These are phyloP conservation scores for Eragrostis curvula DNA, from an alignment of 176 grass and related monocot species.

Conservation along the genomic window DNA sequence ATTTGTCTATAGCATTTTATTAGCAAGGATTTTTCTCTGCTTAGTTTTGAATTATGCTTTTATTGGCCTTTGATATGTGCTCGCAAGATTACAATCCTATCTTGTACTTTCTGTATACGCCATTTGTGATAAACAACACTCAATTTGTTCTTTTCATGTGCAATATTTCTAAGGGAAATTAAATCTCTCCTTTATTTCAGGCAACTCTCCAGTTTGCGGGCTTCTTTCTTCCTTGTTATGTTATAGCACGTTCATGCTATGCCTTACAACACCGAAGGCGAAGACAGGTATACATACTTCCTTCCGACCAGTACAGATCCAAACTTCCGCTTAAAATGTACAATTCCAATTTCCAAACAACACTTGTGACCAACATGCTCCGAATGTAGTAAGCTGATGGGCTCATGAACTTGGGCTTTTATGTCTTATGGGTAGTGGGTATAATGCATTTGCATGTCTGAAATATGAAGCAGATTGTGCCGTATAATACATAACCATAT, in stretches of 20 bases:
- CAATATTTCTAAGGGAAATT: background rate
- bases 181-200: conserved; percentile 55
- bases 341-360: background rate
- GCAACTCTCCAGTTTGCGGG: conserved; percentile 81
- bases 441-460: background rate
- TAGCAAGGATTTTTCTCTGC: background rate
- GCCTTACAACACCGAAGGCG: conserved; percentile 71
- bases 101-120: background rate
- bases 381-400: background rate
- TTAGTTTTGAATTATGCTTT: background rate
- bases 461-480: conserved; percentile 1
- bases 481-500: background rate
- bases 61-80: background rate
- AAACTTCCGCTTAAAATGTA: too few species aligned
- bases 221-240: conserved; percentile 94
- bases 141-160: conserved; percentile 13
- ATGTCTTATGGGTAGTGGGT: background rate
- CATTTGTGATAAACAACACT: background rate
- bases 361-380: background rate
- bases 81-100: background rate
- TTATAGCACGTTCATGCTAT: conserved; percentile 87
- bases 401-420: background rate
- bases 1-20: background rate
- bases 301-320: background rate
- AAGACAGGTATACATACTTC: conserved; percentile 63